Conservation (phyloP, 1,284 basidiomycete genomes). For the Ganoderma boninense region DNA sequence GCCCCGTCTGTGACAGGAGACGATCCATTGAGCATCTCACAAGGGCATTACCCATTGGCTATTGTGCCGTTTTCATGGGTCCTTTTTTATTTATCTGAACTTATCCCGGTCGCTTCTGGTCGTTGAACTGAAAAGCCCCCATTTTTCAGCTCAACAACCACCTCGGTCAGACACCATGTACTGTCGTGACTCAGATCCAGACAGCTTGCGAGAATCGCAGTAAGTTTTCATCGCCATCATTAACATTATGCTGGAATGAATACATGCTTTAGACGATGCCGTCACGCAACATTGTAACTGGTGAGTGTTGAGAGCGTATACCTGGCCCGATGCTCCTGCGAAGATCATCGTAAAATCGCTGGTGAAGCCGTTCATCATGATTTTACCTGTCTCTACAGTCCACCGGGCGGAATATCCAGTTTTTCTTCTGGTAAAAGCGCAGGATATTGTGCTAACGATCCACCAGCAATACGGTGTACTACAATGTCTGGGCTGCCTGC, state of each 20-base stretch:
- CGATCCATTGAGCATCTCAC: no score
- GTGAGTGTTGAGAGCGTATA: constrained; percentile 13
- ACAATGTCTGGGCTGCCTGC: constrained; percentile 30
- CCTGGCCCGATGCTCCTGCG: no score
- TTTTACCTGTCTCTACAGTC: no score
- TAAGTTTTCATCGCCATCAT: neutral
- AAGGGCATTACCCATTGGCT: no score
- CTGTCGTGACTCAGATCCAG: constrained; percentile 15
- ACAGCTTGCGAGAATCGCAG: constrained; percentile 18
- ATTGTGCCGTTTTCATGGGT: no score
- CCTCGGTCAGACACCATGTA: constrained; percentile 26
- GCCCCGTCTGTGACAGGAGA: no score
- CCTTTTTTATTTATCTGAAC: neutral
- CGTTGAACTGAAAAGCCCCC: neutral
- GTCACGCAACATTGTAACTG: constrained; percentile 20
- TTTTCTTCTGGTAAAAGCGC: no score
- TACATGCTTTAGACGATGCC: constrained; percentile 3
- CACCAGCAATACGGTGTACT: constrained; percentile 29
- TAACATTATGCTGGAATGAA: neutral
- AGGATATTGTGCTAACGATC: no score
- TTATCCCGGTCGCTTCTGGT: neutral
- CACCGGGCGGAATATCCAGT: no score
- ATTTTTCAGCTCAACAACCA: constrained; percentile 26
- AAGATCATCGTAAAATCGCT: no score
- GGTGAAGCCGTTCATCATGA: no score